Conservation (phyloP, 2,329 filamentous ascomycete genomes). For the Penicillium brevicompactum region DNA sequence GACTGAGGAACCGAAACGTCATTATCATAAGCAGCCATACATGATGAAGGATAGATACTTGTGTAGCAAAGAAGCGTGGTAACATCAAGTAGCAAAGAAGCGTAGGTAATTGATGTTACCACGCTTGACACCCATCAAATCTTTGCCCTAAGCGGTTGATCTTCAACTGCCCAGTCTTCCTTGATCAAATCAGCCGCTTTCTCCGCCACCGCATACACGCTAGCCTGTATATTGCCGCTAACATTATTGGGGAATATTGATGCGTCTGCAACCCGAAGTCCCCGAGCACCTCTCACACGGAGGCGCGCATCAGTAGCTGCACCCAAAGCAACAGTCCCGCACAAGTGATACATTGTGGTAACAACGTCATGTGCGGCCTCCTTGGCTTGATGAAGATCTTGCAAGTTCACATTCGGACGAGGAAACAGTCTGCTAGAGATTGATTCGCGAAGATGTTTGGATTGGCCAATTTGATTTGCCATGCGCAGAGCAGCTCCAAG, state of each 20-base stretch:
- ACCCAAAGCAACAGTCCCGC: slow-evolving; percentile 32
- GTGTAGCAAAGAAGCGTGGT: no score
- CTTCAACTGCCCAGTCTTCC: slow-evolving; percentile 20
- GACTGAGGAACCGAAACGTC: no score
- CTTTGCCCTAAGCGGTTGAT: background rate
- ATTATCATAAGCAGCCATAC: no score
- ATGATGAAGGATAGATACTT: no score
- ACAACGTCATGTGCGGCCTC: slow-evolving; percentile 13
- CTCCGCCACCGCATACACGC: slow-evolving; percentile 38
- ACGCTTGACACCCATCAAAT: background rate
- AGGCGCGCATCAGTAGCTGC: slow-evolving; percentile 30
- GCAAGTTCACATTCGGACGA: slow-evolving; percentile 10
- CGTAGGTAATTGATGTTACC: no score
- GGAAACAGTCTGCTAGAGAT: slow-evolving; percentile 10
- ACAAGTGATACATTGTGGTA: slow-evolving; percentile 17
- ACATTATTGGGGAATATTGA: slow-evolving; percentile 32
- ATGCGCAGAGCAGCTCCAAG: slow-evolving; percentile 20
- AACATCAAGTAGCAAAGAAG: no score
- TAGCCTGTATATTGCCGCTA: slow-evolving; percentile 30
- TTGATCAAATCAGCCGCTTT: slow-evolving; percentile 38
- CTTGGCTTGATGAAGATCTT: slow-evolving; percentile 12
- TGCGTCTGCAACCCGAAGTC: slow-evolving; percentile 30
- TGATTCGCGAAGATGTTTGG: slow-evolving; percentile 3
- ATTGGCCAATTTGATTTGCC: slow-evolving; percentile 12
- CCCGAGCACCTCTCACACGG: slow-evolving; percentile 27